phyloP scores from a whole-genome alignment of 2,329 filamentous ascomycete genomes.

The Talaromyces amestolkiae region DNA sequence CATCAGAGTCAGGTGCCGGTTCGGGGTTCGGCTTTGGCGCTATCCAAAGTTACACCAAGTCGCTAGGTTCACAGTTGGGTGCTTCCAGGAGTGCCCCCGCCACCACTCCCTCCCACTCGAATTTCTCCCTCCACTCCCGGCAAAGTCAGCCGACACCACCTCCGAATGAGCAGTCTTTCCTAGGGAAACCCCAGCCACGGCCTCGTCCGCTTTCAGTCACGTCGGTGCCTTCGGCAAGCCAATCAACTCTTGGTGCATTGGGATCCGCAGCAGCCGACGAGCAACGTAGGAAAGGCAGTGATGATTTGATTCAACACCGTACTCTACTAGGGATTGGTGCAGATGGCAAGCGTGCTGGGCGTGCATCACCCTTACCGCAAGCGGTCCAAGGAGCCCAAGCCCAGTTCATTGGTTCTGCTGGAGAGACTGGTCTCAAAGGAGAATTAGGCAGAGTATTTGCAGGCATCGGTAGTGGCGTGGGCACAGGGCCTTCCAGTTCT shows the following conservation, averaged over 20 bases:
- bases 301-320: slow-evolving; percentile 60
- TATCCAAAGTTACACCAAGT: slow-evolving; percentile 43
- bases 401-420: slow-evolving; percentile 72
- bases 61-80: slow-evolving; percentile 39
- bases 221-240: slow-evolving; percentile 32
- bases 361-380: slow-evolving; percentile 84
- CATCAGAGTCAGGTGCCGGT: slow-evolving; percentile 30
- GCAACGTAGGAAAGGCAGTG: slow-evolving; percentile 47
- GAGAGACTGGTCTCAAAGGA: slow-evolving; percentile 86
- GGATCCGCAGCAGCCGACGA: slow-evolving; percentile 35
- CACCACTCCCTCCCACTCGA: slow-evolving; percentile 10
- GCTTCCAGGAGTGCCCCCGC: slow-evolving; percentile 31
- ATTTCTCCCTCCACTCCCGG: slow-evolving; percentile 33
- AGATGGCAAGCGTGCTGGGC: slow-evolving; percentile 77
- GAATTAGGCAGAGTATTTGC: slow-evolving; percentile 95
- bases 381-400: slow-evolving; percentile 89
- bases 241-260: slow-evolving; percentile 26
- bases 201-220: slow-evolving; percentile 36
- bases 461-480: slow-evolving; percentile 74
- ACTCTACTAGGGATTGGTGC: slow-evolving; percentile 68
- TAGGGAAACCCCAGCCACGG: slow-evolving; percentile 32
- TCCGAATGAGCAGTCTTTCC: slow-evolving; percentile 35
- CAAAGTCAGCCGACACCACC: slow-evolving; percentile 35
- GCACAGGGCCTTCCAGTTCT: slow-evolving; percentile 50
- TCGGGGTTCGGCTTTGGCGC: slow-evolving; percentile 40